Evolutionary conservation across 208 protist genomes (phyloP).

Genomic region (Leishmania major): DNA sequence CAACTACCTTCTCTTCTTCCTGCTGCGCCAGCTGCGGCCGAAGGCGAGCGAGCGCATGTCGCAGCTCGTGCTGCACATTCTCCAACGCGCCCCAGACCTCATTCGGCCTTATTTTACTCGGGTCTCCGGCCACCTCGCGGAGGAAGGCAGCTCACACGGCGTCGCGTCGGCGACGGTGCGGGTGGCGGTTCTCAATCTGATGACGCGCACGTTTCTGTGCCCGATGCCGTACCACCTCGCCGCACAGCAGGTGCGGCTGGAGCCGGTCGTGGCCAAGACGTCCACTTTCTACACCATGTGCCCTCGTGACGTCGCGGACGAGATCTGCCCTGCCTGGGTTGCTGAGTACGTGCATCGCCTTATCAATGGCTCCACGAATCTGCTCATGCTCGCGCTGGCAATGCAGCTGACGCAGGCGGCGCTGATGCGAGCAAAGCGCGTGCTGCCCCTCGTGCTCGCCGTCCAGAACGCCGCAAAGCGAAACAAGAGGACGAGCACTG

Average conservation of each 20-base stretch:
- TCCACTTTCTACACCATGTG: slow-evolving; percentile 83
- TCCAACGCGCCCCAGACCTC: slow-evolving; percentile 78
- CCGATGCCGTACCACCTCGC: slow-evolving; percentile 86
- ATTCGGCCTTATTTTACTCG: slow-evolving; percentile 89
- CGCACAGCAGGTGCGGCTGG: slow-evolving; percentile 51
- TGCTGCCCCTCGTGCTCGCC: slow-evolving; percentile 56
- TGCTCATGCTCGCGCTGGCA: slow-evolving; percentile 73
- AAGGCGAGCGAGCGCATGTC: slow-evolving; percentile 63
- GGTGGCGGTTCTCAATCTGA: slow-evolving; percentile 79
- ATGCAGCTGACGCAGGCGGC: slow-evolving; percentile 86
- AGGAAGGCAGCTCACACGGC: slow-evolving; percentile 52
- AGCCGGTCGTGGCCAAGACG: slow-evolving; percentile 55
- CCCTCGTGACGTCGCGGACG: slow-evolving; percentile 73
- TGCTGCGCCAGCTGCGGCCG: slow-evolving; percentile 82
- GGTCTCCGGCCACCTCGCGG: slow-evolving; percentile 76
- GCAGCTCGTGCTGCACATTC: slow-evolving; percentile 71
- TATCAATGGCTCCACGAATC: slow-evolving; percentile 82
- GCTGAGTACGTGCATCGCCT: slow-evolving; percentile 81
- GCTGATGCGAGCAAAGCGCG: slow-evolving; percentile 65
- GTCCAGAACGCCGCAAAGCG: slow-evolving; percentile 32
- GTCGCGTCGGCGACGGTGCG: slow-evolving; percentile 64
- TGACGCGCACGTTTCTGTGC: slow-evolving; percentile 79
- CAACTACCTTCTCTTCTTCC: slow-evolving; percentile 88
- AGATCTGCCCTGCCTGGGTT: slow-evolving; percentile 83
- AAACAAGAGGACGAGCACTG: neutral